phyloP scores from a whole-genome alignment of 106 monocot species.

The Vanilla planifolia region DNA sequence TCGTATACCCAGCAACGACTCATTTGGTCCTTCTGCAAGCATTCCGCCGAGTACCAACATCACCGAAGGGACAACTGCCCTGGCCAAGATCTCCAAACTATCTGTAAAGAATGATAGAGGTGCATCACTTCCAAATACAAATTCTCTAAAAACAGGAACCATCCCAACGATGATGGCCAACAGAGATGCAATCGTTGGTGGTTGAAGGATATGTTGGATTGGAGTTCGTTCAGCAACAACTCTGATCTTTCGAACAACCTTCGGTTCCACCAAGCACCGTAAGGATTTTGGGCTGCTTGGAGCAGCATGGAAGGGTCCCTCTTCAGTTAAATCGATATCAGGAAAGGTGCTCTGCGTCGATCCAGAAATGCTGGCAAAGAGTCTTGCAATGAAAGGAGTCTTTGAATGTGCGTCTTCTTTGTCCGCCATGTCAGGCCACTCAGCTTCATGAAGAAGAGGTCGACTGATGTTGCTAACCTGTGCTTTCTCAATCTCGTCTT shows the following conservation, averaged over 20 bases:
- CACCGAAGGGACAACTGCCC: constrained; percentile 82
- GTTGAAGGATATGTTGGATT: constrained; percentile 79
- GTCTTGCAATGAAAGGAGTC: constrained; percentile 64
- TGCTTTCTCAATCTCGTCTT: constrained; percentile 14
- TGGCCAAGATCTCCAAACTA: constrained; percentile 85
- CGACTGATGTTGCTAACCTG: constrained; percentile 39
- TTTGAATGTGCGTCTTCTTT: constrained; percentile 58
- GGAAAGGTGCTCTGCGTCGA: constrained; percentile 48
- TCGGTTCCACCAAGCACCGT: constrained; percentile 81
- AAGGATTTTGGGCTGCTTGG: constrained; percentile 73
- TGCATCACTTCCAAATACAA: constrained; percentile 72
- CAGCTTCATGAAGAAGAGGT: constrained; percentile 60
- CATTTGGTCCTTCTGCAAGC: constrained; percentile 83
- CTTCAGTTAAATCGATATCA: constrained; percentile 47
- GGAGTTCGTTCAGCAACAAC: constrained; percentile 91
- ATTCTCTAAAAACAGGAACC: constrained; percentile 53
- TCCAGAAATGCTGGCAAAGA: constrained; percentile 52
- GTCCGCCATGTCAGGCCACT: constrained; percentile 71
- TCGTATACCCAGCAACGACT: constrained; percentile 64
- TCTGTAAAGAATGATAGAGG: constrained; percentile 84
- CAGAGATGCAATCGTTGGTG: constrained; percentile 88
- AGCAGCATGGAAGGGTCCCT: constrained; percentile 2
- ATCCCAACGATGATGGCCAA: constrained; percentile 73
- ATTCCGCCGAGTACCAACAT: constrained; percentile 94
- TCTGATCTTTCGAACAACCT: constrained; percentile 68